Percentiles rank a stretch among this genome's conserved stretches.
Evolutionary conservation across 345 rosid genomes (phyloP).

Genomic region (Stellera chamaejasme): DNA sequence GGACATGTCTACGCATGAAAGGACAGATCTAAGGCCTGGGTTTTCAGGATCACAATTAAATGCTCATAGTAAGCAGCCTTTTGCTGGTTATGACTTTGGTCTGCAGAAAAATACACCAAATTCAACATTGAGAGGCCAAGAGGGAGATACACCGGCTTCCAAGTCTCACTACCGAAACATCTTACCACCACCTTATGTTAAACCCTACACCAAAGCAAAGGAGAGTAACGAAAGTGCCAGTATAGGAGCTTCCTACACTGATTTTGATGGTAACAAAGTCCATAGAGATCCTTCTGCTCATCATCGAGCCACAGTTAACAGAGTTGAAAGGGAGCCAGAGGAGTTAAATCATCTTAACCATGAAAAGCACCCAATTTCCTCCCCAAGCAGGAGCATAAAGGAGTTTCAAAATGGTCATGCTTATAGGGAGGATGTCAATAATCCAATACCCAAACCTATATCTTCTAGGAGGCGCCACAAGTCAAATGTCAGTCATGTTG

Average conservation of each 20-base stretch:
- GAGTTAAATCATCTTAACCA: constrained; percentile 20
- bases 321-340: constrained; percentile 23
- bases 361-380: constrained; percentile 19
- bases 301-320: constrained; percentile 12
- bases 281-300: constrained; percentile 26
- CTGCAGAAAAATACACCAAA: constrained; percentile 19
- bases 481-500: constrained; percentile 31
- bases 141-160: constrained; percentile 30
- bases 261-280: constrained; percentile 21
- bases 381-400: constrained; percentile 17
- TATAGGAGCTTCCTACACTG: constrained; percentile 19
- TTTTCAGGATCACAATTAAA: constrained; percentile 17
- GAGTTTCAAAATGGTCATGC: constrained; percentile 13
- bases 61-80: constrained; percentile 19
- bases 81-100: constrained; percentile 19
- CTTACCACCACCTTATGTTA: constrained; percentile 74
- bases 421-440: constrained; percentile 22
- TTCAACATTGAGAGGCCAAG: constrained; percentile 23
- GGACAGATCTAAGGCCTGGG: constrained; percentile 20
- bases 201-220: constrained; percentile 36
- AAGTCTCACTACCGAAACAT: constrained; percentile 31
- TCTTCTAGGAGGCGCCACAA: constrained; percentile 44
- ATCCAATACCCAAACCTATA: constrained; percentile 42
- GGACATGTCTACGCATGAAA: constrained; percentile 16
- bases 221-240: constrained; percentile 23